Percentiles rank a stretch among this genome's conserved stretches.
Conservation (phyloP, 345 rosid species). For the Raphanus sativus region DNA sequence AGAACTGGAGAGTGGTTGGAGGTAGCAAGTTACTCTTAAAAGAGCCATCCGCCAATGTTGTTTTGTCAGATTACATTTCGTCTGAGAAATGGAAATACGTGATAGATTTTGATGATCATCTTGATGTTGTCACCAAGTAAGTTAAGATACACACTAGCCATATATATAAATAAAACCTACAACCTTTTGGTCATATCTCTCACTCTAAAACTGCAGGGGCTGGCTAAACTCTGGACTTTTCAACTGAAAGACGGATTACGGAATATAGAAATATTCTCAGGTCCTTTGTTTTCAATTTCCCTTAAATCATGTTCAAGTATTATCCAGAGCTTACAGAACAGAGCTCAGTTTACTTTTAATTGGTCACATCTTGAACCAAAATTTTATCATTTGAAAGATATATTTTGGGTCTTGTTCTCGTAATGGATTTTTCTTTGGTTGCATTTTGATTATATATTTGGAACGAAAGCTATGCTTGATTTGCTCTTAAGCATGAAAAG, state of each 20-base stretch:
- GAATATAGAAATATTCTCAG: not conserved
- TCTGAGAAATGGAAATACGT: constrained; percentile 78
- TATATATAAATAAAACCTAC: not conserved
- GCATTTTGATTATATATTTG: constrained; percentile 27
- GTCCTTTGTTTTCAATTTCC: constrained; percentile 21
- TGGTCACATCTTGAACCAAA: constrained; percentile 13
- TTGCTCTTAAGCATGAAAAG: constrained; percentile 10
- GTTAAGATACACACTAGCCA: constrained; percentile 8
- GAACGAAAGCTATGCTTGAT: constrained; percentile 9
- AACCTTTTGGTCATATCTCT: constrained; percentile 3
- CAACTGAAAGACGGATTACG: constrained; percentile 51
- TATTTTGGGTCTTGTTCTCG: constrained; percentile 14
- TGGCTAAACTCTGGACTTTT: constrained; percentile 89
- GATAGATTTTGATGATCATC: constrained; percentile 91
- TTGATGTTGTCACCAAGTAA: constrained; percentile 86
- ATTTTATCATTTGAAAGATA: constrained; percentile 19
- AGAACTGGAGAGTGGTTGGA: constrained; percentile 76
- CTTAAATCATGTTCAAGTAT: constrained; percentile 25
- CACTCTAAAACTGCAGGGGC: constrained; percentile 59
- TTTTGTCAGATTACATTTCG: constrained; percentile 67
- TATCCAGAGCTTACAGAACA: constrained; percentile 15
- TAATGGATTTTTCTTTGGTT: not conserved
- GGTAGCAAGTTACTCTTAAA: constrained; percentile 58
- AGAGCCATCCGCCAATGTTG: constrained; percentile 80
- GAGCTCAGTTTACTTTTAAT: constrained; percentile 20